Base-by-base conservation (phyloP, 305 asterid species). In the Caryopteris hybrid region DNA sequence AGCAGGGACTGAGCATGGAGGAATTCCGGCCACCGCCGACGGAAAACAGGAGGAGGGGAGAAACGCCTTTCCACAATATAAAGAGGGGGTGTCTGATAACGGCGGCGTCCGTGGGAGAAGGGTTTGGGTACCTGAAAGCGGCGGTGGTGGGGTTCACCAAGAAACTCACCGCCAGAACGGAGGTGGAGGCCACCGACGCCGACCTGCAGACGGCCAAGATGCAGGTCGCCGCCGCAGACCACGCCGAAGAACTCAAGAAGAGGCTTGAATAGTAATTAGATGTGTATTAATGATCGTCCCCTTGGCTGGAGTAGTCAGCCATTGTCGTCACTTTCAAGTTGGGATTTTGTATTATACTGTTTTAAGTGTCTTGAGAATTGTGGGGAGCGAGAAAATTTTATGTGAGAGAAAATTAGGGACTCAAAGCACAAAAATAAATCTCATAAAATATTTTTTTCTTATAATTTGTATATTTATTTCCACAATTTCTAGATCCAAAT, bases 151-250 rank as follows among this genome's bases (percentile, higher is more conserved):
- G 83, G 0, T 72, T 78, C 74, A 55, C 74, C 13, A 81, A 79
- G 79, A 83, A 79, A 70, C 23, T 69, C 71, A 83, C 51, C 17
- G 88, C 88, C 8, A 86, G 38, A 47, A 71, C 69, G 39, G 87
- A 86, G 73, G 8, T 69, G 69, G 92, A 86, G 47, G 81, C 79
- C 11, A 61, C 80, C 11, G 81, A 74, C 29, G 87, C 87, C 64
- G 87, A 81, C 64, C n/a, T 83, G 38, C 48, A 71, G 73, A 43
- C 77, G 12, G 84, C 81, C 3, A 81, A 81, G 72, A 79, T 81
- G 92, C 85, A 86, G 76, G 92, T 86, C 16, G 80, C 75, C 39
- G 87, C 87, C 22, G 79, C 91, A 39, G 84, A 83, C 48, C 79
- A 69, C 6, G 87, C 88, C 1, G 86, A 83, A 69, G 66, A 66